A percentile compares a stretch with the other conserved stretches of the same genome.
These are phyloP conservation scores for Arthrobotrys sinensis DNA, from an alignment of 2,329 filamentous ascomycete species.

Conservation along the genomic window DNA sequence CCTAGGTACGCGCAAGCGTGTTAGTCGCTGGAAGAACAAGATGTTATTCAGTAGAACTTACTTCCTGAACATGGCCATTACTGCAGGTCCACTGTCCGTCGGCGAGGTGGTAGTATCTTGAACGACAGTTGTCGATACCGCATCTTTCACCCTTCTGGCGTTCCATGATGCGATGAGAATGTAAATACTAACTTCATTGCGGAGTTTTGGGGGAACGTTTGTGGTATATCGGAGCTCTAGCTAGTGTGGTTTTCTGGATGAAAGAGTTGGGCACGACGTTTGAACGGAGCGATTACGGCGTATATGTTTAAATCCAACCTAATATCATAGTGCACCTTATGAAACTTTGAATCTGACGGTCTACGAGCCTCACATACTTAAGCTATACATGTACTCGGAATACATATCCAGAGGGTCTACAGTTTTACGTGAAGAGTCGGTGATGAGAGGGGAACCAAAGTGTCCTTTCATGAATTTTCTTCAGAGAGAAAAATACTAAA, in stretches of 20 bases:
- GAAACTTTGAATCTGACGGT: too few species aligned
- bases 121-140: constrained; percentile 76
- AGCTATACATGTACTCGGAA: background rate
- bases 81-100: constrained; percentile 84
- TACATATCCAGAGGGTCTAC: background rate
- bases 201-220: constrained; percentile 1
- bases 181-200: constrained; percentile 33
- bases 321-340: too few species aligned
- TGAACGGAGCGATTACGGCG: background rate
- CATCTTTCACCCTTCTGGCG: constrained; percentile 66
- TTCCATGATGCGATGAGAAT: constrained; percentile 39
- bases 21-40: constrained; percentile 64
- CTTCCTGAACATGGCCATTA: constrained; percentile 84
- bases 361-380: too few species aligned
- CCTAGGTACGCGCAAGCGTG: constrained; percentile 62
- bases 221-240: background rate
- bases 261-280: background rate
- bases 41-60: constrained; percentile 66
- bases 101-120: constrained; percentile 79
- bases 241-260: background rate
- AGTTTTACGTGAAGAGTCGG: background rate
- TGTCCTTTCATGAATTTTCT: constrained; percentile 46
- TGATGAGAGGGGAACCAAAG: constrained; percentile 21
- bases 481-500: constrained; percentile 21
- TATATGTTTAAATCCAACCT: too few species aligned